Evolutionary conservation across 2,329 filamentous ascomycete species (phyloP).

Genomic region (Aspergillus niger): DNA sequence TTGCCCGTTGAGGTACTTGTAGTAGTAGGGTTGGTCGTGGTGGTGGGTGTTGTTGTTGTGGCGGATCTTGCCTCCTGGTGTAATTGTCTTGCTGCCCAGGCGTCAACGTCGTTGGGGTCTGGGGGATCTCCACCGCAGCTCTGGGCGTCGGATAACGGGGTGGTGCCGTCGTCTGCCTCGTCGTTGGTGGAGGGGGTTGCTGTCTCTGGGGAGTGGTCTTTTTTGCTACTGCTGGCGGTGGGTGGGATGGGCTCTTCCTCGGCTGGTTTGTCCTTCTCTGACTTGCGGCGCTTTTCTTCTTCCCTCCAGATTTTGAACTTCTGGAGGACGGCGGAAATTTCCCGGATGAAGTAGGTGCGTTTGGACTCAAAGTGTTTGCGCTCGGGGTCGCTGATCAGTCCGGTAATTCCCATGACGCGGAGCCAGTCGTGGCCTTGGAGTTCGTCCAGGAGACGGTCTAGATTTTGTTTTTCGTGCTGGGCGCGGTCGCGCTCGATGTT

Average conservation of each 20-base stretch:
- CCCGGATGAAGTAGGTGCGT: slow-evolving; percentile 78
- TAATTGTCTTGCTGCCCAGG: slow-evolving; percentile 71
- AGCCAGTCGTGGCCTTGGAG: slow-evolving; percentile 92
- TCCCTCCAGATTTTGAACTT: slow-evolving; percentile 89
- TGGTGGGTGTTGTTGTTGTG: background rate
- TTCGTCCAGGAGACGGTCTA: slow-evolving; percentile 73
- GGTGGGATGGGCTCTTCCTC: background rate
- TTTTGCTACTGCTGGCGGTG: background rate
- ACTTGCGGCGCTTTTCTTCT: slow-evolving; percentile 81
- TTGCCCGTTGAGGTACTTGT: slow-evolving; percentile 42
- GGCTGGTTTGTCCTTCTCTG: slow-evolving; percentile 66
- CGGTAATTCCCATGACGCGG: slow-evolving; percentile 84
- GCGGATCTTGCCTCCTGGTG: slow-evolving; percentile 68
- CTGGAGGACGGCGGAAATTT: slow-evolving; percentile 77
- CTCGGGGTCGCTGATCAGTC: slow-evolving; percentile 72
- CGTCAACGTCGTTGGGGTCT: slow-evolving; percentile 70
- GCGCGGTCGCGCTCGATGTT: slow-evolving; percentile 68
- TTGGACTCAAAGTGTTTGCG: slow-evolving; percentile 87
- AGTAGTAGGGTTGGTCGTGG: background rate
- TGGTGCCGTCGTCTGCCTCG: slow-evolving; percentile 43
- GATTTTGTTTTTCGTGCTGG: slow-evolving; percentile 66
- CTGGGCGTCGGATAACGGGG: slow-evolving; percentile 31
- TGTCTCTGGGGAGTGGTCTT: slow-evolving; percentile 8
- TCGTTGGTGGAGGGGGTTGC: slow-evolving; percentile 1
- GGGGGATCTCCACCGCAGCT: slow-evolving; percentile 55